A percentile compares a stretch with the other conserved stretches of the same genome.
phyloP scores from a whole-genome alignment of 1,284 basidiomycete species.

The Malassezia vespertilionis region DNA sequence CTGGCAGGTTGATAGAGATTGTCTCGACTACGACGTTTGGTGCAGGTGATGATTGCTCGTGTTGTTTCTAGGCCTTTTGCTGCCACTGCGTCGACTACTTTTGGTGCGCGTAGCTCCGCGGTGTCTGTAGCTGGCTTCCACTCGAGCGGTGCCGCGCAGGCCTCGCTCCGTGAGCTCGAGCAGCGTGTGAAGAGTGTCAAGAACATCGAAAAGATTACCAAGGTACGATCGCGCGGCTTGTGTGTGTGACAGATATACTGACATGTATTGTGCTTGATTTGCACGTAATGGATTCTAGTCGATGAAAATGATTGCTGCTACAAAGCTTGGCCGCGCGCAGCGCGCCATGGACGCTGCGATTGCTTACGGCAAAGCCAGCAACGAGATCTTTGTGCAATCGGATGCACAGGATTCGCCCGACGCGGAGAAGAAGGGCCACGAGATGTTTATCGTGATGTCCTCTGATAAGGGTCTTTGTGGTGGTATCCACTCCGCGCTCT shows the following conservation, averaged over 20 bases:
- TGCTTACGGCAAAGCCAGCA: conserved; percentile 84
- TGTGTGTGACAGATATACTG: not conserved
- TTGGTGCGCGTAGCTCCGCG: conserved; percentile 17
- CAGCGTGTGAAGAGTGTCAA: conserved; percentile 88
- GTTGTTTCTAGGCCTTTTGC: conserved; percentile 16
- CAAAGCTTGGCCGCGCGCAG: conserved; percentile 79
- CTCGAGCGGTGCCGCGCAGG: conserved; percentile 65
- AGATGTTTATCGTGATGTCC: conserved; percentile 70
- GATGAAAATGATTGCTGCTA: conserved; percentile 94
- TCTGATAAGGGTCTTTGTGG: conserved; percentile 99
- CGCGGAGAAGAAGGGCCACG: conserved; percentile 36
- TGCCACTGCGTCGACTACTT: conserved; percentile 5
- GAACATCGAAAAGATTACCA: conserved; percentile 96
- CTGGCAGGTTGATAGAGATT: not conserved
- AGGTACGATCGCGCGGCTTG: conserved; percentile 54
- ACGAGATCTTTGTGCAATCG: conserved; percentile 49
- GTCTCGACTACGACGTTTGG: conserved; percentile 15
- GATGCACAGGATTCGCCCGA: conserved; percentile 28
- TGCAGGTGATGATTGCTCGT: conserved; percentile 16
- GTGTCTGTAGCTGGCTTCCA: conserved; percentile 38
- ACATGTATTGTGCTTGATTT: not conserved
- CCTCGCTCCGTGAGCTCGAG: conserved; percentile 94
- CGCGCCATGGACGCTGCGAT: conserved; percentile 87
- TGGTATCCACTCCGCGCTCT: conserved; percentile 96
- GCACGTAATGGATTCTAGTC: conserved; percentile 54